Conservation (phyloP, 1,139 yeast species). For the Eremothecium gossypii region DNA sequence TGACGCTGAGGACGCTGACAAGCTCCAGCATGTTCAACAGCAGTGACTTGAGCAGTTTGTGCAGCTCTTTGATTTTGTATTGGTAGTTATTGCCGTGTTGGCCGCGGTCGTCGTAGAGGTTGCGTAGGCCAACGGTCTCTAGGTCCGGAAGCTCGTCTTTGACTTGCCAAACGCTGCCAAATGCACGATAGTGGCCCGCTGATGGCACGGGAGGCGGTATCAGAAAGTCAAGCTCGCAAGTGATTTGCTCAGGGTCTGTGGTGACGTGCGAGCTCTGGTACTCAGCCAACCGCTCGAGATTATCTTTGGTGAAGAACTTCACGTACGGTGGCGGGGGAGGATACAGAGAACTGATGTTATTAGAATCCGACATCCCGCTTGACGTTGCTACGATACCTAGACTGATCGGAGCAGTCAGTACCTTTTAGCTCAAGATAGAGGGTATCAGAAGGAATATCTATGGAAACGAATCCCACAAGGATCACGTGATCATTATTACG, state of each 20-base stretch:
- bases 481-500: too few relatives aligned
- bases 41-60: constrained; percentile 58
- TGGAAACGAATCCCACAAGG: too few relatives aligned
- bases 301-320: constrained; percentile 57
- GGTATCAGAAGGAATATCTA: too few relatives aligned
- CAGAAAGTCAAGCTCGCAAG: constrained; percentile 38
- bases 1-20: constrained; percentile 58
- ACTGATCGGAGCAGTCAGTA: too few relatives aligned
- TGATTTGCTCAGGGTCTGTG: constrained; percentile 12
- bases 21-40: constrained; percentile 65
- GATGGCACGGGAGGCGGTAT: constrained; percentile 60
- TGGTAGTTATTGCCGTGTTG: constrained; percentile 32
- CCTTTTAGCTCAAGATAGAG: too few relatives aligned
- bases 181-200: constrained; percentile 58
- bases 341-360: constrained; percentile 49
- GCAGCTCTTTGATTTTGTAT: constrained; percentile 55
- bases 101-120: constrained; percentile 40
- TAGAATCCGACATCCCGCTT: constrained; percentile 17
- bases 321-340: constrained; percentile 84
- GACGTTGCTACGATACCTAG: too few relatives aligned
- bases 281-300: constrained; percentile 35
- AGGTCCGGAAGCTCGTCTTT: constrained; percentile 60
- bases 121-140: constrained; percentile 58
- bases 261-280: constrained; percentile 15
- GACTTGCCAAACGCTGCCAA: constrained; percentile 73